Evolutionary conservation across 2,329 filamentous ascomycete species (phyloP), one percentile per base, ranked within the genome.

Genomic region (Penicillium thymicola): DNA sequence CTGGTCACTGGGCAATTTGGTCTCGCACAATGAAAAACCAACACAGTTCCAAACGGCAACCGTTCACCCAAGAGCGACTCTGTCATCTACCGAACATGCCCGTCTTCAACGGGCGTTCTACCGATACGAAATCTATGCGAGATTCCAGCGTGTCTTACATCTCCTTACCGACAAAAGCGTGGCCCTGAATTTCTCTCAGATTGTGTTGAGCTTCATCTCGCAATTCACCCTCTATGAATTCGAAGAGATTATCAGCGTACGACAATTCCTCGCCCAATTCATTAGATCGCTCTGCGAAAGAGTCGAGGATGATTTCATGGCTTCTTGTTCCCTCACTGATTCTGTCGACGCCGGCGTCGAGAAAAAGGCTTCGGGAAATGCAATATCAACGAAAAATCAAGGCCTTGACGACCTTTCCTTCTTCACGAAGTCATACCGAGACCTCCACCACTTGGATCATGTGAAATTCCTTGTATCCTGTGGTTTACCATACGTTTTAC

Each of bases 71-170:
- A 37, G 50, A 45, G 34, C 41, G 13, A 44, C 23, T 8, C 14
- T 52, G 13, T 52, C 50, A 23, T 4, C 5, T n/a, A 45, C 50
- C 13, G 50, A 52, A 52, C 23, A 5, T 5, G 50, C 30, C n/a
- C 41, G 42, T 38, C 50, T 52, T 11, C 41, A 52, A 30, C 50
- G 50, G 8, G 50, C 41, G 2, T 45, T 52, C n/a, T 52, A 52
- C 27, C 41, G 50, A 37, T 52, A 25, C 18, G 50, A 52, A 16
- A 25, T 46, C n/a, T 45, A 45, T 16, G 42, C 50, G 5, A 52
- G 42, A 52, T 52, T 40, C n/a, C 41, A 44, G 2, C 41, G 32
- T 10, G 42, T 52, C 9, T 36, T 52, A 7, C 42, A n/a, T 11
- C 32, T 45, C 3, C 42, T 45, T 4, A 21, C 16, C 10, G 50